Percentiles rank a stretch among this genome's conserved stretches.
Conservation (phyloP, 768 basidiomycete species). For the Tricholoma terreum region DNA sequence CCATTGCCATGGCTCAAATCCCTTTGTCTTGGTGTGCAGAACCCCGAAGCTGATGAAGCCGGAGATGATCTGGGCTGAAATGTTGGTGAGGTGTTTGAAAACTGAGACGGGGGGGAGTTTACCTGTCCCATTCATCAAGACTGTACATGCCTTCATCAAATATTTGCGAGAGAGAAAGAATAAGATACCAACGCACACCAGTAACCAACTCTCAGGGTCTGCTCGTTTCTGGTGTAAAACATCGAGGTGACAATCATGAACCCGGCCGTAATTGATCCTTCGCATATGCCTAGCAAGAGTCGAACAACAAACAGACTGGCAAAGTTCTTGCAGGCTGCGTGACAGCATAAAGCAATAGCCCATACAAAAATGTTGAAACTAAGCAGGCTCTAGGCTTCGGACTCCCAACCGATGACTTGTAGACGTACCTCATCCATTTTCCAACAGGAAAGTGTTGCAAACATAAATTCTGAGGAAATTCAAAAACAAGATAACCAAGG, state of each 20-base stretch:
- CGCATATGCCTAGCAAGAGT: slow-evolving; percentile 68
- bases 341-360: slow-evolving; percentile 57
- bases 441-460: slow-evolving; percentile 73
- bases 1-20: slow-evolving; percentile 77
- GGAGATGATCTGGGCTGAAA: slow-evolving; percentile 66
- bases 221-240: slow-evolving; percentile 75
- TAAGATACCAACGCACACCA: slow-evolving; percentile 55
- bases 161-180: not conserved
- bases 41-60: slow-evolving; percentile 68
- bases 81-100: not conserved
- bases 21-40: slow-evolving; percentile 53
- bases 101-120: slow-evolving; percentile 5
- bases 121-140: slow-evolving; percentile 77
- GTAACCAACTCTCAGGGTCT: slow-evolving; percentile 67
- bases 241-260: slow-evolving; percentile 76
- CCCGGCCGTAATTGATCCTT: slow-evolving; percentile 69
- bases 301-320: slow-evolving; percentile 61
- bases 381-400: not conserved
- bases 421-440: slow-evolving; percentile 71
- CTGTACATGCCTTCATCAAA: slow-evolving; percentile 26
- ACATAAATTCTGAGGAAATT: slow-evolving; percentile 72
- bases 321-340: slow-evolving; percentile 73
- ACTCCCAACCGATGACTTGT: not conserved
- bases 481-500: slow-evolving; percentile 64
- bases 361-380: slow-evolving; percentile 68